Evolutionary conservation across 2,329 filamentous ascomycete species (phyloP).

Genomic region (Sarocladiaceae sp.): DNA sequence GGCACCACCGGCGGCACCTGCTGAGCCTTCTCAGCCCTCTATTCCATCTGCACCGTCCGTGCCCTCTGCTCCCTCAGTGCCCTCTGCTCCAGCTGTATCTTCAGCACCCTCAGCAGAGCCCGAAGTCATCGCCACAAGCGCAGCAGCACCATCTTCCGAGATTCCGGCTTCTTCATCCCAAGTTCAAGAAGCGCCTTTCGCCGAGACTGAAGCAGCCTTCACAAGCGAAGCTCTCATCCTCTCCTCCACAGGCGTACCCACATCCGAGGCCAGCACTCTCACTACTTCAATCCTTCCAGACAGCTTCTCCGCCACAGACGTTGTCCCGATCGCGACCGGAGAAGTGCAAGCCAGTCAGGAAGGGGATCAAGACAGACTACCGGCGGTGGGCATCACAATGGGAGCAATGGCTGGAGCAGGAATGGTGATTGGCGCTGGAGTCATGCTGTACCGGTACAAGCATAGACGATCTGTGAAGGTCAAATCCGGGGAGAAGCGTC

Average conservation of each 20-base stretch:
- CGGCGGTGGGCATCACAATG: not conserved
- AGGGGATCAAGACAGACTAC: not conserved
- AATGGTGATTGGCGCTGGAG: not conserved
- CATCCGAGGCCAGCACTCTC: not conserved
- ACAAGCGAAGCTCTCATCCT: not conserved
- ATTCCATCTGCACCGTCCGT: not conserved
- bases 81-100: not conserved
- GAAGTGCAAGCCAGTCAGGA: not conserved
- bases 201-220: not conserved
- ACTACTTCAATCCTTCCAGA: not conserved
- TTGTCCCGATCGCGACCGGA: not conserved
- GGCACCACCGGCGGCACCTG: not conserved
- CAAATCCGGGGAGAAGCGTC: not conserved
- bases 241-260: not conserved
- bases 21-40: not conserved
- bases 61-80: not conserved
- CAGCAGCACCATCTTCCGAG: not conserved
- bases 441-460: constrained; percentile 7
- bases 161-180: not conserved
- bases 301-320: not conserved
- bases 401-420: constrained; percentile 1
- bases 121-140: not conserved
- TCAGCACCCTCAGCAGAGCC: not conserved
- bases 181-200: not conserved
- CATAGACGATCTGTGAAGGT: not conserved